Evolutionary conservation across 441 rosid species (phyloP).

Genomic region (Populus trichocarpa): DNA sequence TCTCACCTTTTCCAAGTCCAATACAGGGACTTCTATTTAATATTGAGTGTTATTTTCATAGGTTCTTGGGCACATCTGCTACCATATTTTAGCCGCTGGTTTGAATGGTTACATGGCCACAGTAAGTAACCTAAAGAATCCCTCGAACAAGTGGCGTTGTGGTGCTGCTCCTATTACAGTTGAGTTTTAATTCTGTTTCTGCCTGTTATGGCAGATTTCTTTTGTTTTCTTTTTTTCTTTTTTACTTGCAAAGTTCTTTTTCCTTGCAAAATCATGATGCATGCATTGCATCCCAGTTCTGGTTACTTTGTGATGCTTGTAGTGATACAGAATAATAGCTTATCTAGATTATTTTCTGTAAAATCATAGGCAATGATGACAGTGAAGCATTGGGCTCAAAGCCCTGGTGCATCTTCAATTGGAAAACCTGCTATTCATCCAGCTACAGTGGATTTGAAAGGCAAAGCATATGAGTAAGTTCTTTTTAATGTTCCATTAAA

Average conservation of each 20-base stretch:
- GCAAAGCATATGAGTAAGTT: constrained; percentile 95
- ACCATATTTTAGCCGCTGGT: constrained; percentile 94
- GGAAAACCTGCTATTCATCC: constrained; percentile 98
- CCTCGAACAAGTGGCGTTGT: constrained; percentile 93
- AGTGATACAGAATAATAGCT: not conserved
- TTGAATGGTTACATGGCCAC: constrained; percentile 99
- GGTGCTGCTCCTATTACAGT: constrained; percentile 98
- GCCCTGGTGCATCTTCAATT: constrained; percentile 62
- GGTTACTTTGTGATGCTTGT: not conserved
- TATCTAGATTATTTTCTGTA: not conserved
- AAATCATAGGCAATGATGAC: constrained; percentile 84
- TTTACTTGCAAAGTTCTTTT: not conserved
- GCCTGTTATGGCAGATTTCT: not conserved
- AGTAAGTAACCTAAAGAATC: constrained; percentile 84
- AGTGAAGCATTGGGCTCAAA: constrained; percentile 89
- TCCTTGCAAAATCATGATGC: not conserved
- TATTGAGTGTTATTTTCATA: constrained; percentile 24
- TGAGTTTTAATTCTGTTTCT: constrained; percentile 24
- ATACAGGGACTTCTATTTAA: constrained; percentile 1
- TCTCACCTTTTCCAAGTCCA: not conserved
- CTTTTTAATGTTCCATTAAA: not conserved
- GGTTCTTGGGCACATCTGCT: constrained; percentile 97
- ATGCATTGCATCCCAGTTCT: not conserved
- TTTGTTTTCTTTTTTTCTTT: not conserved
- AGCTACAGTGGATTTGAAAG: constrained; percentile 86